Conservation (phyloP, 306 rosid species). For the Castanea sativa region DNA sequence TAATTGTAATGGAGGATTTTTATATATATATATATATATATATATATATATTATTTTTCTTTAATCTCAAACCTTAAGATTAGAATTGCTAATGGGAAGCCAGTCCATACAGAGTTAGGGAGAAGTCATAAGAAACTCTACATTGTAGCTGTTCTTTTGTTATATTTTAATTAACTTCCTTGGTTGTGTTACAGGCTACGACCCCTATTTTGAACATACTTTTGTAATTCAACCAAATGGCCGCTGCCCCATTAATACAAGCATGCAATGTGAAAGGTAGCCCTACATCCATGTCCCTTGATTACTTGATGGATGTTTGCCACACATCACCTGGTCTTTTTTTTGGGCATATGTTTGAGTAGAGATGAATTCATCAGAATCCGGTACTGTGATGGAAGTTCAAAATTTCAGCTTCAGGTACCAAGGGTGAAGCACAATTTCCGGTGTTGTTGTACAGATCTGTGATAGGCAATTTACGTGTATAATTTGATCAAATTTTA, state of each 20-base stretch:
- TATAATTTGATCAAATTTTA: conserved; percentile 26
- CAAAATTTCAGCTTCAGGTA: background rate
- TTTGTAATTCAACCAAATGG: conserved; percentile 6
- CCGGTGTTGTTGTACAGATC: conserved; percentile 53
- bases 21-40: too few species aligned
- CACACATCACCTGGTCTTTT: conserved; percentile 18
- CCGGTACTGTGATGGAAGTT: conserved; percentile 27
- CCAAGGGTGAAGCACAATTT: conserved; percentile 14
- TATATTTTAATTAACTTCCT: background rate
- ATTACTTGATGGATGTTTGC: conserved; percentile 26
- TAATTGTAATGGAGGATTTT: too few species aligned
- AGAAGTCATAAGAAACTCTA: background rate
- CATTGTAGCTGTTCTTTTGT: background rate
- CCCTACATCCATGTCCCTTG: conserved; percentile 17
- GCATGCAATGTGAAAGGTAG: conserved; percentile 25
- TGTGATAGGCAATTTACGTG: conserved; percentile 24
- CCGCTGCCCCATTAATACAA: conserved; percentile 12
- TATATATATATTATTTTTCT: background rate
- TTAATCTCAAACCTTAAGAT: background rate
- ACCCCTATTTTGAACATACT: background rate
- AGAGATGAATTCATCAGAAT: conserved; percentile 35
- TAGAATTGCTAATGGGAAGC: background rate
- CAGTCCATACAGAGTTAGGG: background rate
- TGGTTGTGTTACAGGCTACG: conserved; percentile 13
- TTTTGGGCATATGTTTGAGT: conserved; percentile 24